Evolutionary conservation across 148 eudicot species (phyloP).

Genomic region (Heliamphora exappendiculata): DNA sequence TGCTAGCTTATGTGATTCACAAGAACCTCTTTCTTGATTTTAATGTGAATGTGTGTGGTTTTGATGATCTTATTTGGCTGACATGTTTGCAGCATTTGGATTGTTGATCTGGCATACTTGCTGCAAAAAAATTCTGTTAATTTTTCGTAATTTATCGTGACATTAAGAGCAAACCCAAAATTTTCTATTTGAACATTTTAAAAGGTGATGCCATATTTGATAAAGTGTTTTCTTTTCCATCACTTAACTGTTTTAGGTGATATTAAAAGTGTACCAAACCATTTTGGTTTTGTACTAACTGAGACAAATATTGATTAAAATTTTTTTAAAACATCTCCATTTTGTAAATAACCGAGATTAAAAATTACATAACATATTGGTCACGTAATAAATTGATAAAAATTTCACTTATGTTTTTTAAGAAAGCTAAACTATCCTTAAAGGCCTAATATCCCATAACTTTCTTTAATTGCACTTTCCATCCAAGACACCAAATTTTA

Average conservation of each 20-base stretch:
- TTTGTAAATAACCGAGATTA: too few relatives aligned
- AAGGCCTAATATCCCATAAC: too few relatives aligned
- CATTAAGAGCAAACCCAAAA: slow-evolving; percentile 89
- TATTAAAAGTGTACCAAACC: too few relatives aligned
- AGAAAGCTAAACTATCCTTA: too few relatives aligned
- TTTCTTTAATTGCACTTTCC: too few relatives aligned
- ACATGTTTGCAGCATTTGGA: slow-evolving; percentile 78
- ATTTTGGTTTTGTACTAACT: too few relatives aligned
- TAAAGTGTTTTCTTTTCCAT: neutral
- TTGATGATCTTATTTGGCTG: neutral
- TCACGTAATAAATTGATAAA: too few relatives aligned
- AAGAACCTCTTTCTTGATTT: neutral
- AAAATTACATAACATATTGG: too few relatives aligned
- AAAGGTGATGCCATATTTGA: slow-evolving; percentile 42
- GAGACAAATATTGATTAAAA: too few relatives aligned
- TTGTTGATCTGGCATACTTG: slow-evolving; percentile 92
- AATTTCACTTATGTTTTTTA: too few relatives aligned
- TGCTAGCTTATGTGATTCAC: neutral
- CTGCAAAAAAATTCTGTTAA: slow-evolving; percentile 66
- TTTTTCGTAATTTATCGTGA: slow-evolving; percentile 91
- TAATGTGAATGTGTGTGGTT: neutral
- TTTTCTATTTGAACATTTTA: slow-evolving; percentile 79
- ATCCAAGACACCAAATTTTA: too few relatives aligned
- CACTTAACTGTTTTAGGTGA: neutral
- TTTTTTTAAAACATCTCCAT: too few relatives aligned